Evolutionary conservation across 2,329 filamentous ascomycete species (phyloP).

Genomic region (Cytospora chrysosperma): DNA sequence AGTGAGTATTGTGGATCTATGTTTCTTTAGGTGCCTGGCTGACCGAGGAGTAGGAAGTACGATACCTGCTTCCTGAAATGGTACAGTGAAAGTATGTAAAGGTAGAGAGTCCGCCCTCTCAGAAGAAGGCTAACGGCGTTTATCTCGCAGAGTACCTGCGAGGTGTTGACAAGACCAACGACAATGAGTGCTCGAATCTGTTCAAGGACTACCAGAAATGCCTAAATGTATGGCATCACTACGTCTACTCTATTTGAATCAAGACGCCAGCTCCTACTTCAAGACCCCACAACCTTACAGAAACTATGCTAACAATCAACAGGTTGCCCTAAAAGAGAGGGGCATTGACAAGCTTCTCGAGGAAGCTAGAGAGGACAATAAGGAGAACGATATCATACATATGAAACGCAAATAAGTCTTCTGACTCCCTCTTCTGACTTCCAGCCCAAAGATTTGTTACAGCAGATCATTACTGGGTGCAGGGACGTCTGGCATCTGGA

Average conservation of each 20-base stretch:
- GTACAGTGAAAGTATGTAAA: constrained; percentile 90
- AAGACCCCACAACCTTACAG: not conserved
- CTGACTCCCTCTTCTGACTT: not conserved
- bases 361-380: constrained; percentile 85
- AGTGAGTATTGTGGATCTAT: constrained; percentile 57
- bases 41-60: constrained; percentile 65
- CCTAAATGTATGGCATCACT: constrained; percentile 61
- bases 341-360: constrained; percentile 93
- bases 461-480: not conserved
- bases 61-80: constrained; percentile 98
- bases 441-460: not conserved
- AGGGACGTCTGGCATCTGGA: too few species aligned
- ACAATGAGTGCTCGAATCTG: constrained; percentile 75
- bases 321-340: constrained; percentile 83
- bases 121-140: constrained; percentile 25
- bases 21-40: not conserved
- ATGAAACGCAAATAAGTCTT: constrained; percentile 46
- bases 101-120: constrained; percentile 8
- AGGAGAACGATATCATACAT: constrained; percentile 77
- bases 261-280: too few species aligned
- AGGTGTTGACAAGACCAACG: constrained; percentile 74
- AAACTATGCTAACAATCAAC: constrained; percentile 17
- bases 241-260: not conserved
- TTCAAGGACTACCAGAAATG: constrained; percentile 90
- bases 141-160: constrained; percentile 80